These are phyloP conservation scores for Calonectria leucothoes DNA, from an alignment of 2,329 filamentous ascomycete genomes.

Conservation along the genomic window DNA sequence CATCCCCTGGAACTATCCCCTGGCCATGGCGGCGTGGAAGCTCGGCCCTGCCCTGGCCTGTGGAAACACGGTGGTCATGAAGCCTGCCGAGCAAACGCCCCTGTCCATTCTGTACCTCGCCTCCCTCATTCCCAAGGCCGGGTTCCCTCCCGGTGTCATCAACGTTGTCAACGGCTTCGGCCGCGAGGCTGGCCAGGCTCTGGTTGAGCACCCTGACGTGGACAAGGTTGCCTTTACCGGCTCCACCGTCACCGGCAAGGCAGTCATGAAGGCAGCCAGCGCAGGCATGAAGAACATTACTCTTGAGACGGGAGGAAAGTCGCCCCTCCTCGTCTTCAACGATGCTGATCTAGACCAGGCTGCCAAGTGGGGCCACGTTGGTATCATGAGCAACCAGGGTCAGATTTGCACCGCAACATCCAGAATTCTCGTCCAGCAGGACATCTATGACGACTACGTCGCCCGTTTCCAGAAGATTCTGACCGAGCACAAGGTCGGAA, in stretches of 20 bases:
- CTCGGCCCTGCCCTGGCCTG: conserved; percentile 73
- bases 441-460: conserved; percentile 68
- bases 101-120: conserved; percentile 70
- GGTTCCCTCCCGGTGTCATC: conserved; percentile 78
- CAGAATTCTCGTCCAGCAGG: conserved; percentile 67
- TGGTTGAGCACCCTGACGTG: conserved; percentile 72
- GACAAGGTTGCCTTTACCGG: conserved; percentile 82
- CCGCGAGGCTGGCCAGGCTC: conserved; percentile 71
- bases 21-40: conserved; percentile 80
- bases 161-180: conserved; percentile 78
- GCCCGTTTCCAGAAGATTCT: conserved; percentile 66
- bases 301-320: conserved; percentile 71
- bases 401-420: conserved; percentile 69
- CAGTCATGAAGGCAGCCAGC: conserved; percentile 76
- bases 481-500: conserved; percentile 49
- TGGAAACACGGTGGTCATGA: conserved; percentile 70
- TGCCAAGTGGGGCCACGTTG: conserved; percentile 59
- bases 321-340: conserved; percentile 67
- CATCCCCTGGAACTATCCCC: conserved; percentile 80
- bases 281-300: conserved; percentile 68
- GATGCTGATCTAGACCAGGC: conserved; percentile 71
- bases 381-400: conserved; percentile 64
- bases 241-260: conserved; percentile 72
- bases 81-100: conserved; percentile 72
- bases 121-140: conserved; percentile 73